Evolutionary conservation across 495 filamentous ascomycete genomes (phyloP), one percentile per base, ranked within the genome.

Genomic region (Geopyxis carbonaria): DNA sequence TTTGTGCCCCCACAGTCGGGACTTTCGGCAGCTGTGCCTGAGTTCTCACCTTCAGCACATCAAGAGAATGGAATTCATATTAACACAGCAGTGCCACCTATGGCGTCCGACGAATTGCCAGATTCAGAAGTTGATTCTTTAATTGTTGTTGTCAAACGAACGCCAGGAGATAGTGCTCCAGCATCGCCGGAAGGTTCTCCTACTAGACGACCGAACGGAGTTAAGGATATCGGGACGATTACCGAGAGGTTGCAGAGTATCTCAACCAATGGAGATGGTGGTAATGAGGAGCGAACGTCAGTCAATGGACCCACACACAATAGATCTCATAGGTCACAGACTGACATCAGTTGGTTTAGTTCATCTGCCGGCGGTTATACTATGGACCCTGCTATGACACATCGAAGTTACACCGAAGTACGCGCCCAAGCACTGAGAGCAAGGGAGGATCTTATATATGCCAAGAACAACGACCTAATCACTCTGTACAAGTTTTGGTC

Each of bases 401-500:
- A 39, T 18, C 22, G 22, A 10, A 39, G 36, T 19, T 39, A 39
- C 36, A 39, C 23, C 15, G 55, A 64, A 37, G 65, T 79, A 41
- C 66, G 66, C 38, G 55, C 61, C 27, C 66, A 69, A 43, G 72
- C 71, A 5, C 61, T 80, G 21, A 60, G 63, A 23, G 61, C 77
- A 52, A 70, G 76, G 31, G 55, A 64, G 43, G 57, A 51, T 31
- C 62, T 65, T 15, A 42, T 62, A 15, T 40, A 55, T 14, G 67
- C 64, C 31, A 66, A 65, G 38, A 70, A 63, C 45, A 60, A 64
- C 44, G 64, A 78, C 52, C 78, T 80, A 64, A 65, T 70, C 41
- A 64, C 72, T 40, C 66, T 82, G 10, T 85, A 83, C 58, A 64
- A 75, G 40, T 80, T 78, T 60, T 86, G 80, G 80, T 74, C 74